phyloP scores from a whole-genome alignment of 768 basidiomycete genomes.

The Xerocomellus dryophilus region DNA sequence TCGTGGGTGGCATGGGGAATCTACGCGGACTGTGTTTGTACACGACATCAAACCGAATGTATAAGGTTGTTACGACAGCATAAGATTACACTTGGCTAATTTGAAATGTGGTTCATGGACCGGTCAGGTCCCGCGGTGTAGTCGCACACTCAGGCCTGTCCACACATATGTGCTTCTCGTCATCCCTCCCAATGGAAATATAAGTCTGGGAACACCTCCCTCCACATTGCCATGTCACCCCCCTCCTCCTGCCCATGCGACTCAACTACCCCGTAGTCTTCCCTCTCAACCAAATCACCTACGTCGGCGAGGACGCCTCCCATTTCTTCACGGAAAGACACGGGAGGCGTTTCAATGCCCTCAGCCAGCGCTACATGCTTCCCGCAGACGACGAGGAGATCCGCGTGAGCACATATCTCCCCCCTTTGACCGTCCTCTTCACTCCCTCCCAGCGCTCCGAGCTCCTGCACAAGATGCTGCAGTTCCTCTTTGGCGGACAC shows the following conservation, averaged over 20 bases:
- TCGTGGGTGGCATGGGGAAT: conserved; percentile 91
- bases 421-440: background rate
- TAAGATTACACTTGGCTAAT: conserved; percentile 28
- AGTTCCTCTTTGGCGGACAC: conserved; percentile 61
- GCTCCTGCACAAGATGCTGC: conserved; percentile 60
- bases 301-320: conserved; percentile 43
- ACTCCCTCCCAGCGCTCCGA: conserved; percentile 51
- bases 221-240: conserved; percentile 21
- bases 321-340: conserved; percentile 53
- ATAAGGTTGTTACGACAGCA: conserved; percentile 34
- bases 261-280: conserved; percentile 34
- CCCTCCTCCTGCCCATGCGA: conserved; percentile 22
- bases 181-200: conserved; percentile 29
- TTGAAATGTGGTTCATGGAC: conserved; percentile 25
- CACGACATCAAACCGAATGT: conserved; percentile 70
- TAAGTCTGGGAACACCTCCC: conserved; percentile 24
- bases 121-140: conserved; percentile 34
- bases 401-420: conserved; percentile 38
- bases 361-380: conserved; percentile 58
- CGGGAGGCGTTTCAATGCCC: conserved; percentile 52
- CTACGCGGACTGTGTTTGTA: conserved; percentile 84
- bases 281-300: conserved; percentile 36
- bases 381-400: conserved; percentile 67
- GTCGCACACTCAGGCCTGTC: conserved; percentile 27
- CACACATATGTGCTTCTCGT: conserved; percentile 33